phyloP scores from a whole-genome alignment of 2,329 filamentous ascomycete species.

The Lasiodiplodia sp. region DNA sequence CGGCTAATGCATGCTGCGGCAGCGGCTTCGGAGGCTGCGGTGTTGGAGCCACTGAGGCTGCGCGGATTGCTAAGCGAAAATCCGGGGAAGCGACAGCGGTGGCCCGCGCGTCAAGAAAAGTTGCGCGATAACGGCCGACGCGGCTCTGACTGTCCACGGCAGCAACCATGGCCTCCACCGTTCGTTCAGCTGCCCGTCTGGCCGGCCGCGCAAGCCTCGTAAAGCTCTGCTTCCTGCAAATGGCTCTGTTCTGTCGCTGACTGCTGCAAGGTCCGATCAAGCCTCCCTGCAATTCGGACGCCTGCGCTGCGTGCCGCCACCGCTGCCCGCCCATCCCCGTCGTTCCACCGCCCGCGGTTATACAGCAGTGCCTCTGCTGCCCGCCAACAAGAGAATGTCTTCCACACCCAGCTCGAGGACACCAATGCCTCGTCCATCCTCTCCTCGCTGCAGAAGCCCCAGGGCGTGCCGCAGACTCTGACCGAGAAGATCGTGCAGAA shows the following conservation, averaged over 20 bases:
- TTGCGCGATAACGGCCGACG: conserved; percentile 27
- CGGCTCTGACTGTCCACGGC: conserved; percentile 23
- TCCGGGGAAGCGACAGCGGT: conserved; percentile 19
- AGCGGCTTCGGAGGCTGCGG: background rate
- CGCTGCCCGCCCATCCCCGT: background rate
- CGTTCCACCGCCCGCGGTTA: conserved; percentile 31
- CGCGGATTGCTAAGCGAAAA: conserved; percentile 30
- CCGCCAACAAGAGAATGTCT: conserved; percentile 47
- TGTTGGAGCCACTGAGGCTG: conserved; percentile 19
- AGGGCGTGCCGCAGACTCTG: conserved; percentile 72
- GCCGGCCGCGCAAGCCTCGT: conserved; percentile 42
- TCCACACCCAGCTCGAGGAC: conserved; percentile 69
- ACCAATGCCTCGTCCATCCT: conserved; percentile 73
- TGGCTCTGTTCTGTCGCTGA: background rate
- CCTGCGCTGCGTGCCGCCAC: conserved; percentile 15
- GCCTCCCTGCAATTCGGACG: conserved; percentile 15
- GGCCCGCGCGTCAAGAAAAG: conserved; percentile 26
- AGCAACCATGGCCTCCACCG: conserved; percentile 45
- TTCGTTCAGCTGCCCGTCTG: conserved; percentile 44
- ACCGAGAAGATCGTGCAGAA: conserved; percentile 92
- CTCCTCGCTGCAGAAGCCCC: conserved; percentile 61
- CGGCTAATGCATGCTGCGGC: background rate
- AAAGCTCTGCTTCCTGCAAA: conserved; percentile 32
- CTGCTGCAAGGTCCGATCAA: conserved; percentile 1
- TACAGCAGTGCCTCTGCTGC: conserved; percentile 40